These are phyloP conservation scores for Kodamaea fukazawae DNA, from an alignment of 805 yeast genomes.

Conservation along the genomic window DNA sequence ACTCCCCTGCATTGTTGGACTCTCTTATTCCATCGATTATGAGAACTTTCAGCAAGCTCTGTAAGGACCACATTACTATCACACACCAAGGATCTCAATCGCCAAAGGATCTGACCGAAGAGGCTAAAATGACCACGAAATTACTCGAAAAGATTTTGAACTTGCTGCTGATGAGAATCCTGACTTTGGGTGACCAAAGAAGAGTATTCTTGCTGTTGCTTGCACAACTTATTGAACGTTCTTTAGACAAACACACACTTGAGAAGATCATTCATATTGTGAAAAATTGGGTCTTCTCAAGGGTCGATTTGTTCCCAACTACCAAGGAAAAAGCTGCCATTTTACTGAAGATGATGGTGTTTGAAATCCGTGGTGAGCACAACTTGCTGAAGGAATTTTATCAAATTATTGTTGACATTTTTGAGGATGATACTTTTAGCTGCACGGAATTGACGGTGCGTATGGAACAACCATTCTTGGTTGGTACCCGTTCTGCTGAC, in stretches of 20 bases:
- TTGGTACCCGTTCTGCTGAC: slow-evolving; percentile 85
- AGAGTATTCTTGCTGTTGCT: slow-evolving; percentile 80
- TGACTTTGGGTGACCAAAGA: slow-evolving; percentile 89
- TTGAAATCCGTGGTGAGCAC: slow-evolving; percentile 84
- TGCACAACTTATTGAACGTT: slow-evolving; percentile 87
- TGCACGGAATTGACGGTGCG: slow-evolving; percentile 88
- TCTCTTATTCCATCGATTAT: slow-evolving; percentile 71
- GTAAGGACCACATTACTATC: slow-evolving; percentile 78
- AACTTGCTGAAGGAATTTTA: slow-evolving; percentile 75
- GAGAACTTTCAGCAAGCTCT: slow-evolving; percentile 84
- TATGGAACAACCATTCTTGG: slow-evolving; percentile 94
- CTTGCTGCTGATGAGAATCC: slow-evolving; percentile 75
- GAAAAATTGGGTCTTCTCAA: slow-evolving; percentile 85
- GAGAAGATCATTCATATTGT: slow-evolving; percentile 75
- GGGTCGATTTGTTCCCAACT: slow-evolving; percentile 84
- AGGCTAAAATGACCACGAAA: slow-evolving; percentile 75
- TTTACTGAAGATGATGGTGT: slow-evolving; percentile 87
- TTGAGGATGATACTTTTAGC: slow-evolving; percentile 72
- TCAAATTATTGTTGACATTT: slow-evolving; percentile 81
- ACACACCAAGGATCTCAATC: slow-evolving; percentile 48
- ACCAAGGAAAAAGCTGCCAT: slow-evolving; percentile 95
- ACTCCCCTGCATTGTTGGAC: slow-evolving; percentile 71
- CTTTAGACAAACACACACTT: slow-evolving; percentile 72
- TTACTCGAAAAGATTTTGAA: slow-evolving; percentile 73
- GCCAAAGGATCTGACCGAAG: slow-evolving; percentile 53